Conservation (phyloP, 345 rosid species). For the Trapa bicornis region DNA sequence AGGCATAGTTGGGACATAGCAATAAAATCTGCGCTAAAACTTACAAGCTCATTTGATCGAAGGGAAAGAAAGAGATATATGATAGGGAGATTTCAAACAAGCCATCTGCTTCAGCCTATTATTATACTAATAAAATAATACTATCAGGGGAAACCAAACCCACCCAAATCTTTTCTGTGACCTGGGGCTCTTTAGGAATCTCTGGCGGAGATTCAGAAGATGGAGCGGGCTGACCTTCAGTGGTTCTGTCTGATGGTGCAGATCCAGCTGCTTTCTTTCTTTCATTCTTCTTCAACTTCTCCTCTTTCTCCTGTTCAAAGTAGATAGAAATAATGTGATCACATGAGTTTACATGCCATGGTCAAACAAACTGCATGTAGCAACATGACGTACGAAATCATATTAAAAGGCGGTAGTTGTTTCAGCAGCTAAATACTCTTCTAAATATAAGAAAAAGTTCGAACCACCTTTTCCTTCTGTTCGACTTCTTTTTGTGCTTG, state of each 20-base stretch:
- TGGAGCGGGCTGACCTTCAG: conserved; percentile 22
- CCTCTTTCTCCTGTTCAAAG: conserved; percentile 63
- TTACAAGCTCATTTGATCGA: not conserved
- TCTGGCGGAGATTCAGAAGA: conserved; percentile 25
- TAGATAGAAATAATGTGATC: not conserved
- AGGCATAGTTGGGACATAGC: no score
- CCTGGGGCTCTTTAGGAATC: conserved; percentile 29
- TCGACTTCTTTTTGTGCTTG: conserved; percentile 73
- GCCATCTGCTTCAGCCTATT: conserved; percentile 7
- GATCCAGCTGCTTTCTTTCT: conserved; percentile 23
- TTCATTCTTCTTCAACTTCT: conserved; percentile 67
- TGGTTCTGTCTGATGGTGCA: conserved; percentile 13
- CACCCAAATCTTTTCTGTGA: conserved; percentile 15
- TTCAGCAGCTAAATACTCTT: not conserved
- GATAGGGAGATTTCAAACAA: not conserved
- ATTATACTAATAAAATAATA: conserved; percentile 13
- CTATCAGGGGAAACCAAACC: not conserved
- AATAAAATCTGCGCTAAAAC: not conserved
- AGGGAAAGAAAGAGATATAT: no score
- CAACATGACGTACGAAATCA: not conserved
- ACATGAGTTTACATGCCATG: not conserved
- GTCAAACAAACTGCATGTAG: not conserved
- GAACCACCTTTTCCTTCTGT: conserved; percentile 55
- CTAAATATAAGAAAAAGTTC: not conserved
- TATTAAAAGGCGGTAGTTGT: not conserved